These are phyloP conservation scores for Backusella mclennaniae DNA, from an alignment of 192 early-diverging fungal genomes.

Conservation along the genomic window DNA sequence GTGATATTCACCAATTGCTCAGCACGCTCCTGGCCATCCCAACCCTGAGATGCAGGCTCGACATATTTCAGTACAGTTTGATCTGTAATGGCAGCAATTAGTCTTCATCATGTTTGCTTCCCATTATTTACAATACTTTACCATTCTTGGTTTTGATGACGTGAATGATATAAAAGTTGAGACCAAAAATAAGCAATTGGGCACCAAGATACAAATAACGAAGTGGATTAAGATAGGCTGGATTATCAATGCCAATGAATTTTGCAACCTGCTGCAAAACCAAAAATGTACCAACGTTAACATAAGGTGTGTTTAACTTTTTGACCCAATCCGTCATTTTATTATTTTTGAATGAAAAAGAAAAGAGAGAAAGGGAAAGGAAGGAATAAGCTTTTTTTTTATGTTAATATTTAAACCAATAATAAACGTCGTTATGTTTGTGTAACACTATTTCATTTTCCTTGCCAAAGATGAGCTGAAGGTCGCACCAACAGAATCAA, in stretches of 20 bases:
- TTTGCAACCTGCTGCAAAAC: slow-evolving; percentile 66
- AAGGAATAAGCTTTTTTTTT: not conserved
- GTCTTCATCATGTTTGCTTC: not conserved
- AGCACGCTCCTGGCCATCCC: slow-evolving; percentile 37
- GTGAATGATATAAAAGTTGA: slow-evolving; percentile 39
- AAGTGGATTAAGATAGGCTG: slow-evolving; percentile 46
- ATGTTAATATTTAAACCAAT: not conserved
- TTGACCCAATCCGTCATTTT: slow-evolving; percentile 15
- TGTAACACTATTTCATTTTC: not conserved
- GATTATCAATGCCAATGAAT: slow-evolving; percentile 61
- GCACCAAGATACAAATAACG: slow-evolving; percentile 54
- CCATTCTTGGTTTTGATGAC: slow-evolving; percentile 72
- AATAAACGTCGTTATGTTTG: not conserved
- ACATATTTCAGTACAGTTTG: slow-evolving; percentile 76
- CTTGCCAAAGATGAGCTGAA: not conserved
- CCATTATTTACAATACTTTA: slow-evolving; percentile 21
- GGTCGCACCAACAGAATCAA: too few relatives aligned
- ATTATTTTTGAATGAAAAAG: not conserved
- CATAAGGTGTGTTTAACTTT: slow-evolving; percentile 20
- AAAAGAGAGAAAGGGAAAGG: not conserved
- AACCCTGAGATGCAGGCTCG: slow-evolving; percentile 63
- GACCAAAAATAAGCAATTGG: slow-evolving; percentile 53
- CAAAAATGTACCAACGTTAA: slow-evolving; percentile 50
- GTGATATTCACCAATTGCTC: slow-evolving; percentile 37
- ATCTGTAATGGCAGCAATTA: slow-evolving; percentile 48